Conservation (phyloP, 2,329 filamentous ascomycete species). For the Stagonosporopsis rhizophila region DNA sequence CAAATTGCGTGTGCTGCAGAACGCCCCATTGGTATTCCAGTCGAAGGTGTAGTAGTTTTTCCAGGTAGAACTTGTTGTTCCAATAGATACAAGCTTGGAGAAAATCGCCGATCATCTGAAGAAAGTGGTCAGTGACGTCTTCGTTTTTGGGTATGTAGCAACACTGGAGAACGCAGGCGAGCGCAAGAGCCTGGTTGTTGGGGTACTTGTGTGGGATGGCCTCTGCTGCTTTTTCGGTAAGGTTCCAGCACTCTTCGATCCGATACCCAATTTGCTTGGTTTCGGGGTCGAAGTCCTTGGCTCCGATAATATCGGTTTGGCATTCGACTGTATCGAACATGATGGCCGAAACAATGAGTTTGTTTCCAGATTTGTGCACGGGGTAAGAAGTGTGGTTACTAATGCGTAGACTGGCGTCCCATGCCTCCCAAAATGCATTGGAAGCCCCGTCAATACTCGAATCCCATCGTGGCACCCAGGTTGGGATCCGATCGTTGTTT, state of each 20-base stretch:
- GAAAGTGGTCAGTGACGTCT: background rate
- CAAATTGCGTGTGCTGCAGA: background rate
- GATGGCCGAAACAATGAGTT: background rate
- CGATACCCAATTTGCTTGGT: background rate
- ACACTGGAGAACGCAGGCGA: background rate
- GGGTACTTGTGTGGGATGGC: background rate
- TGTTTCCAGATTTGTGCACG: background rate
- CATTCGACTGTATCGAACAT: background rate
- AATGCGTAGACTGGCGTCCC: background rate
- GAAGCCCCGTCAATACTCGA: background rate
- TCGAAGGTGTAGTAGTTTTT: background rate
- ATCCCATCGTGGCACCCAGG: background rate
- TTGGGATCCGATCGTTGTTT: background rate
- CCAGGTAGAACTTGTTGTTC: background rate
- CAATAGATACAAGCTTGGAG: background rate
- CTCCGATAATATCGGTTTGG: background rate
- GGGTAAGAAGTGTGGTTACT: background rate
- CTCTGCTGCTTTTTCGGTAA: background rate
- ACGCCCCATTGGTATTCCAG: background rate
- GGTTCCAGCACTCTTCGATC: background rate
- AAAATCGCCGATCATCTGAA: background rate
- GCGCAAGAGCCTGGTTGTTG: background rate
- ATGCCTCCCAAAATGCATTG: background rate
- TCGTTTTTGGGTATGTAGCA: background rate
- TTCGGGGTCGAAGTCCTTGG: background rate